Evolutionary conservation across 345 rosid genomes (phyloP), one percentile per base, ranked within the genome.

Genomic region (Heritiera littoralis): DNA sequence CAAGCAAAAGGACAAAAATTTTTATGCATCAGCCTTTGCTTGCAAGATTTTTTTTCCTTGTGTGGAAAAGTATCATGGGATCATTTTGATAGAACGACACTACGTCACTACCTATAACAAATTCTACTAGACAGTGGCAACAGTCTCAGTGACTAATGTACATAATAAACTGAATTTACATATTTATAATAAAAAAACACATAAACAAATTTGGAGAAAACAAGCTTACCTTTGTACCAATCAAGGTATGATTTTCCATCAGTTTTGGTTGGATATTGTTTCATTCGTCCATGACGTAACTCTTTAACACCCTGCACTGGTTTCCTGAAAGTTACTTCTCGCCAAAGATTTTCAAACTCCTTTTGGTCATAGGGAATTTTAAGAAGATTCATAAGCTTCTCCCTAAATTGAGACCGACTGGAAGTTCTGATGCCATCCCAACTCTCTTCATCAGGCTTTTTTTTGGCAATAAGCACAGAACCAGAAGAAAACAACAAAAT

Each of bases 161-260:
- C 54, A n/a, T 43, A 10, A 64, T 64, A 6, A 14, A 35, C 41
- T 35, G 14, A 64, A 38, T 35, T 7, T 64, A 1, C 8, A 7
- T 35, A 10, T 64, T 6, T 64, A 32, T 13, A 6, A 63, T 4
- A 10, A 30, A 30, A 61, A 61, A 61, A n/a, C 0, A 6, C 11
- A 59, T 54, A 20, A 17, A 54, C 59, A 54, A 7, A 59, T 20
- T 60, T 30, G 17, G 38, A 63, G 66, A 63, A 76, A 75, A 35
- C 35, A 13, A 7, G 32, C 77, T 76, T 83, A 90, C 97, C 93
- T 10, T 54, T 40, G 76, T 84, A 78, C 10, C 41, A 73, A 6
- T 92, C 91, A 67, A 91, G 84, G 82, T 84, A 91, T 35, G 98
- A 92, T 75, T 51, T 79, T 35, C 83, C 80, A 10, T 46, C 1